phyloP scores from a whole-genome alignment of 2,329 filamentous ascomycete species.

The Tricladium varicosporioides region DNA sequence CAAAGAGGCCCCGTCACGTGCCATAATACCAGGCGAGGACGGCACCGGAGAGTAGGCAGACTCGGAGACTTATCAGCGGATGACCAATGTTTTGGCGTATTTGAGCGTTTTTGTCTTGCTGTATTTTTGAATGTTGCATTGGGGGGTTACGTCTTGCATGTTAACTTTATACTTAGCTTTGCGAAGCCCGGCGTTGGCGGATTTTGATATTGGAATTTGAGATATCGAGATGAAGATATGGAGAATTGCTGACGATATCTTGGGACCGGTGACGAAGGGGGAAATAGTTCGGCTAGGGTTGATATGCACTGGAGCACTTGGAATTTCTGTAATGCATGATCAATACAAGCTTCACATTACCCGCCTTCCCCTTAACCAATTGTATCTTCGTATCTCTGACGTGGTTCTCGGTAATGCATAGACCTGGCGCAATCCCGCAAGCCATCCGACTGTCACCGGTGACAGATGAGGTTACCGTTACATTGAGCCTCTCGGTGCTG shows the following conservation, averaged over 20 bases:
- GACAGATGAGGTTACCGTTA: too few relatives aligned
- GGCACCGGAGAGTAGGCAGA: too few relatives aligned
- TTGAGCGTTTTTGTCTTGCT: not conserved
- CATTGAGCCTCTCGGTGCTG: too few relatives aligned
- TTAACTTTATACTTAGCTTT: not conserved
- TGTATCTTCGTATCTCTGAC: not conserved
- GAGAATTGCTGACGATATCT: too few relatives aligned
- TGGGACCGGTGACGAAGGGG: slow-evolving; percentile 9
- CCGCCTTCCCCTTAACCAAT: slow-evolving; percentile 1
- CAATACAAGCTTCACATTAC: slow-evolving; percentile 5
- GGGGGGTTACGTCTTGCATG: not conserved
- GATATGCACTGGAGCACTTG: slow-evolving; percentile 1
- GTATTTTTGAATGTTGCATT: not conserved
- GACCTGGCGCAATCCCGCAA: not conserved
- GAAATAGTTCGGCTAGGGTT: slow-evolving; percentile 3
- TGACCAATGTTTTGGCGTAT: not conserved
- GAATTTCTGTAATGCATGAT: slow-evolving; percentile 14
- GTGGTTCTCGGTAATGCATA: too few relatives aligned
- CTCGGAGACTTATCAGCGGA: not conserved
- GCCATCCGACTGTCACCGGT: not conserved
- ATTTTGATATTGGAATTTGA: slow-evolving; percentile 3
- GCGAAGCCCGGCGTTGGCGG: slow-evolving; percentile 4
- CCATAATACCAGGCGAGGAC: too few relatives aligned
- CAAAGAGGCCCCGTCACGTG: not conserved
- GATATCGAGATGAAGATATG: not conserved